Conservation (phyloP, 1,284 basidiomycete species). For the Leccinum pachyderme region DNA sequence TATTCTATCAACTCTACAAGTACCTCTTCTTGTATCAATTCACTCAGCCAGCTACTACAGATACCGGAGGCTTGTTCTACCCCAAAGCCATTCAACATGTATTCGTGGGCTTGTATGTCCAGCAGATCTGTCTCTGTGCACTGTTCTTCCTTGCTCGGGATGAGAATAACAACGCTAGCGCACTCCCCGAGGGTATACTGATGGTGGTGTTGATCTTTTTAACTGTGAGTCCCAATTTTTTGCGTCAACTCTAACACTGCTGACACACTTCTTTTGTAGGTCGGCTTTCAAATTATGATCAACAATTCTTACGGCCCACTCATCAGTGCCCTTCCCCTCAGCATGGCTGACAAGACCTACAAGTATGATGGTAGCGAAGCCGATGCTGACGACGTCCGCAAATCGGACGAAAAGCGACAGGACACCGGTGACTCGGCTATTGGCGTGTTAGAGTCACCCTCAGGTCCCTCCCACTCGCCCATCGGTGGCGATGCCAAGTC, state of each 20-base stretch:
- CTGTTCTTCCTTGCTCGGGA: constrained; percentile 85
- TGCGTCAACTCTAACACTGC: not conserved
- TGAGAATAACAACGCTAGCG: constrained; percentile 47
- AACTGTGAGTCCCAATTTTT: constrained; percentile 53
- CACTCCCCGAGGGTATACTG: constrained; percentile 72
- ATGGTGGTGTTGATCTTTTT: constrained; percentile 82
- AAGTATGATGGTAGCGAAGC: constrained; percentile 30
- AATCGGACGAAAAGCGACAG: constrained; percentile 13
- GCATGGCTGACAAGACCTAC: constrained; percentile 71
- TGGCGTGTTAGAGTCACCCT: constrained; percentile 3
- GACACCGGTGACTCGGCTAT: constrained; percentile 13
- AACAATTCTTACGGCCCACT: constrained; percentile 70
- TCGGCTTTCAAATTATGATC: constrained; percentile 66
- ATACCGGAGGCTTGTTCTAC: constrained; percentile 96
- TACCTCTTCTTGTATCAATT: constrained; percentile 84
- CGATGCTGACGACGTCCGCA: constrained; percentile 20
- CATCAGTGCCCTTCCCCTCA: constrained; percentile 67
- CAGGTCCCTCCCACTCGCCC: constrained; percentile 9
- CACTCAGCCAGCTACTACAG: constrained; percentile 69
- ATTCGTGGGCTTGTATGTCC: constrained; percentile 91
- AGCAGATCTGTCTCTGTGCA: constrained; percentile 75
- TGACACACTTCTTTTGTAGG: constrained; percentile 37
- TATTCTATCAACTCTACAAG: constrained; percentile 87
- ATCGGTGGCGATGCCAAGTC: constrained; percentile 3
- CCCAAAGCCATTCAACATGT: constrained; percentile 91